Evolutionary conservation across 2,329 filamentous ascomycete genomes (phyloP), one percentile per base, ranked within the genome.

Genomic region (Sporothrix variecibatus): DNA sequence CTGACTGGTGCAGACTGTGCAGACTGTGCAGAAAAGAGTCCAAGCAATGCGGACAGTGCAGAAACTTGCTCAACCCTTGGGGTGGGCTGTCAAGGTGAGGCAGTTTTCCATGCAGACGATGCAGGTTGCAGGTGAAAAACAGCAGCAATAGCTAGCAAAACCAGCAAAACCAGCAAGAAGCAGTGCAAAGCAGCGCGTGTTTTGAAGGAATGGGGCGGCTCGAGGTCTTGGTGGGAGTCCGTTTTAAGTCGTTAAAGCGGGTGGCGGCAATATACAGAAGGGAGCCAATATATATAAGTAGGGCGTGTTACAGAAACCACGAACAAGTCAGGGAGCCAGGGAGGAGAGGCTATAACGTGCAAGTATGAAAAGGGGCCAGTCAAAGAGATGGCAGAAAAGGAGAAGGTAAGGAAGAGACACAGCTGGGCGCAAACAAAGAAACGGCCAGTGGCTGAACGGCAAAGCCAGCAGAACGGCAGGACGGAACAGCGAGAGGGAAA

Each of bases 21-120:
- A 60, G 58, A 40, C 12, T 11, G 58, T 8, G 62, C 38, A 26
- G 12, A 51, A 64, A 26, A 34, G 34, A 38, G 62, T 28, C 34
- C 31, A 40, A 43, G 34, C 20, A 53, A 38, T 58, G 68, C n/a
- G 34, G 49, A 68, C 20, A 28, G 26, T n/a, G 62, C 73, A 75
- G 65, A 73, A 75, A 75, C 73, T 71, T 75, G 73, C 73, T 75
- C 73, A 75, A 64, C 62, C 31, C 20, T 23, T 7, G 40, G 51
- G 43, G 64, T 70, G 72, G 65, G 72, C 43, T 65, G 67, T 64
- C 43, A 70, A 62, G 64, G 53, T 51, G 64, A 73, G 72, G 51
- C 72, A 69, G 64, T 69, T 69, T 67, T 70, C 64, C 72, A 73
- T 46, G 64, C 62, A 68, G n/a, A 68, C 49, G 46, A 43, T 53